phyloP scores from a whole-genome alignment of 2,329 filamentous ascomycete genomes.

The Xylariaceae sp. region DNA sequence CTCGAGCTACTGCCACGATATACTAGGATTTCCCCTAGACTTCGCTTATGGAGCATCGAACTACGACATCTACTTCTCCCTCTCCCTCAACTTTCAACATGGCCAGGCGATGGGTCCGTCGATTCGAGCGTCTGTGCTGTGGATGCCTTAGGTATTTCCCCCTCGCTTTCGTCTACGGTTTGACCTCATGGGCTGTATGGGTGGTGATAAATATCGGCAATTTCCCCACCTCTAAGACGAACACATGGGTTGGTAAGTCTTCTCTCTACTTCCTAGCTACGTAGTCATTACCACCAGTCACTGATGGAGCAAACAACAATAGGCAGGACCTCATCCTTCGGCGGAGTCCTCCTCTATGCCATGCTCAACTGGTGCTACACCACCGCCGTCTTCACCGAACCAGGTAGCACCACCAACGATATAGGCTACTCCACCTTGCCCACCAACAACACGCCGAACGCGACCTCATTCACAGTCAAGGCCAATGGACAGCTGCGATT shows the following conservation, averaged over 20 bases:
- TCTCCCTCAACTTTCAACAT: slow-evolving; percentile 37
- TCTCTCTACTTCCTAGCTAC: not conserved
- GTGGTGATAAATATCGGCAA: slow-evolving; percentile 73
- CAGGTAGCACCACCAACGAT: slow-evolving; percentile 65
- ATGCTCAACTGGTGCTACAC: slow-evolving; percentile 88
- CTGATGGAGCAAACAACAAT: slow-evolving; percentile 15
- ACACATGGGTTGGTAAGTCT: slow-evolving; percentile 53
- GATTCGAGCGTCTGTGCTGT: slow-evolving; percentile 81
- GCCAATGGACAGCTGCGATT: slow-evolving; percentile 81
- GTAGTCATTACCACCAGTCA: not conserved
- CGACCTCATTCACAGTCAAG: slow-evolving; percentile 85
- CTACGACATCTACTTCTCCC: slow-evolving; percentile 18
- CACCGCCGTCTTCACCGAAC: slow-evolving; percentile 86
- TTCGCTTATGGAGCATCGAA: too few species aligned
- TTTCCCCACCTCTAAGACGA: slow-evolving; percentile 38
- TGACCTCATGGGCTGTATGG: slow-evolving; percentile 94
- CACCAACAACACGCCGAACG: slow-evolving; percentile 57
- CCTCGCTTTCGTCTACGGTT: slow-evolving; percentile 79
- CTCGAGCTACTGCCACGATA: too few species aligned
- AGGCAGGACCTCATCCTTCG: slow-evolving; percentile 54
- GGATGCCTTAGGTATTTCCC: slow-evolving; percentile 75
- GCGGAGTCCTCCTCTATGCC: slow-evolving; percentile 68
- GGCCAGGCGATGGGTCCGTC: slow-evolving; percentile 62
- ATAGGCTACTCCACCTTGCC: slow-evolving; percentile 77
- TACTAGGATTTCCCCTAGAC: too few species aligned